Evolutionary conservation across 2,329 filamentous ascomycete species (phyloP).

Genomic region (Phialophora macrospora): DNA sequence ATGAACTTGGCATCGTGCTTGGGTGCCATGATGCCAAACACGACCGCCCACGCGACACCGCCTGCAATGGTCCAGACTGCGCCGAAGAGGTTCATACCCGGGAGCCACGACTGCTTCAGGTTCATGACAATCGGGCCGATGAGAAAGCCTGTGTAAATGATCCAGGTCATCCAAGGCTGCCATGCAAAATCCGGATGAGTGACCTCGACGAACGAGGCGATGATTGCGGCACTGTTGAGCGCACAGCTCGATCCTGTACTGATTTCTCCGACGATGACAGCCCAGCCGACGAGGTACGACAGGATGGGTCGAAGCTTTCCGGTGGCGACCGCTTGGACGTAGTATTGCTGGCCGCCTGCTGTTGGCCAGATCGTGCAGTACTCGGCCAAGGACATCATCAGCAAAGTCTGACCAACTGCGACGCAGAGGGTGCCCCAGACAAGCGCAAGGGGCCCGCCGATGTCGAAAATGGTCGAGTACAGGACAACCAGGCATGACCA

Average conservation of each 20-base stretch:
- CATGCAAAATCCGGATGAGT: slow-evolving; percentile 31
- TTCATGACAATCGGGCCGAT: slow-evolving; percentile 33
- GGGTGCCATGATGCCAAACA: slow-evolving; percentile 35
- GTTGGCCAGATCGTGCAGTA: slow-evolving; percentile 34
- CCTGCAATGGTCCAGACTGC: slow-evolving; percentile 32
- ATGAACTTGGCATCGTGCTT: slow-evolving; percentile 51
- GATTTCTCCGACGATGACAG: slow-evolving; percentile 33
- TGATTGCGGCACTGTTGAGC: slow-evolving; percentile 33
- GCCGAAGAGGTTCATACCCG: slow-evolving; percentile 33
- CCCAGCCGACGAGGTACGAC: slow-evolving; percentile 34
- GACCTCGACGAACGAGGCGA: slow-evolving; percentile 33
- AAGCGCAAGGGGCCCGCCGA: slow-evolving; percentile 31
- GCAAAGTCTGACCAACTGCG: slow-evolving; percentile 31
- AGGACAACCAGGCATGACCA: slow-evolving; percentile 36
- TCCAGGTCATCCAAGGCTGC: slow-evolving; percentile 34
- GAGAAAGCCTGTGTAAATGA: slow-evolving; percentile 33
- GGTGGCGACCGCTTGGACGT: slow-evolving; percentile 33
- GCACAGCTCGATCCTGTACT: slow-evolving; percentile 33
- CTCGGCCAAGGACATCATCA: slow-evolving; percentile 35
- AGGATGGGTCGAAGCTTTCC: slow-evolving; percentile 25
- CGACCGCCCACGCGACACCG: slow-evolving; percentile 31
- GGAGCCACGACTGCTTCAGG: slow-evolving; percentile 34
- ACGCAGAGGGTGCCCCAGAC: slow-evolving; percentile 35
- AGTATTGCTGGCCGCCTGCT: slow-evolving; percentile 34
- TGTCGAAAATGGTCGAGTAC: slow-evolving; percentile 35